Evolutionary conservation across 352 stramenopile species (phyloP).

Genomic region (Aphanomyces stellatus): DNA sequence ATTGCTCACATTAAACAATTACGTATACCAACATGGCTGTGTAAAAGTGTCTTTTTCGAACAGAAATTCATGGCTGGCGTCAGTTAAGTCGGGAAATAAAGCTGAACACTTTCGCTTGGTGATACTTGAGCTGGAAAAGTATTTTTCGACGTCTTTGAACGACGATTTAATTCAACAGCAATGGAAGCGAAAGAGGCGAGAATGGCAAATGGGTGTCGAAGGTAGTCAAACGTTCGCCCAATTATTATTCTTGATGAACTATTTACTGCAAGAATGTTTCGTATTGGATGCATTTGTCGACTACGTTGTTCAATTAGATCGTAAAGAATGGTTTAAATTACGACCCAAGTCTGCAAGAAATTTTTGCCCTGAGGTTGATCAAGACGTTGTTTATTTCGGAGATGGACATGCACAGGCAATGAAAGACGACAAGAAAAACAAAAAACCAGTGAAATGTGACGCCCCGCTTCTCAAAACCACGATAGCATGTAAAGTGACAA

Average conservation of each 20-base stretch:
- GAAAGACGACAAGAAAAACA: conserved; percentile 67
- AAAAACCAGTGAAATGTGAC: conserved; percentile 52
- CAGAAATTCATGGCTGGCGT: conserved; percentile 21
- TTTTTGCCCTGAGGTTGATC: conserved; percentile 64
- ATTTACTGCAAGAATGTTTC: conserved; percentile 68
- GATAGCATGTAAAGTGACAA: conserved; percentile 49
- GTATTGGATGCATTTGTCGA: conserved; percentile 76
- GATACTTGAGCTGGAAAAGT: conserved; percentile 51
- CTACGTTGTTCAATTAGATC: conserved; percentile 51
- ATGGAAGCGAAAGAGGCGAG: conserved; percentile 69
- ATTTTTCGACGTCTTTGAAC: conserved; percentile 32
- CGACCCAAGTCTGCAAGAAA: conserved; percentile 59
- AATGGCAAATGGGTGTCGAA: conserved; percentile 58
- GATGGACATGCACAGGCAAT: conserved; percentile 66
- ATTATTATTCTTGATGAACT: conserved; percentile 57
- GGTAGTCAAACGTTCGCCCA: conserved; percentile 61
- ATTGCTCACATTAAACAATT: background rate
- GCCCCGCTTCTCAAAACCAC: conserved; percentile 36
- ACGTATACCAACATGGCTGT: background rate
- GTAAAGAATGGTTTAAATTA: conserved; percentile 72
- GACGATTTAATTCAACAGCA: conserved; percentile 51
- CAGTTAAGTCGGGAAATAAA: background rate
- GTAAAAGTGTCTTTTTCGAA: conserved; percentile 24
- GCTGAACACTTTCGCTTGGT: conserved; percentile 14
- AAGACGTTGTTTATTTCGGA: conserved; percentile 66